A percentile compares a stretch with the other conserved stretches of the same genome.
Evolutionary conservation across 768 basidiomycete genomes (phyloP).

Genomic region (Leccinum barrowsii): DNA sequence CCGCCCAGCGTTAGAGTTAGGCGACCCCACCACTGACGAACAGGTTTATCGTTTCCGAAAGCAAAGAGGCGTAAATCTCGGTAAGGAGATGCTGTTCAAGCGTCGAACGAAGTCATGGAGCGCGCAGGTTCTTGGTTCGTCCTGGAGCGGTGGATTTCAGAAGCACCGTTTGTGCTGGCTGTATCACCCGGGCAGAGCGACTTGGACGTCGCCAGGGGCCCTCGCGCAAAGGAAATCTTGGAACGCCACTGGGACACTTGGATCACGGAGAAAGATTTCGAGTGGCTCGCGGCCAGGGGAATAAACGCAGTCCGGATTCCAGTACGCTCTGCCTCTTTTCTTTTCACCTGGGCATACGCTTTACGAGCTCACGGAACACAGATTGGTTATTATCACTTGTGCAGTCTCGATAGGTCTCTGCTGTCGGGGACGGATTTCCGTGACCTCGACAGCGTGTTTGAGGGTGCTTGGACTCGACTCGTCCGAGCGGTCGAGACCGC

Average conservation of each 20-base stretch:
- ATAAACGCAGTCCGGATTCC: constrained; percentile 62
- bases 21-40: constrained; percentile 5
- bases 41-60: constrained; percentile 57
- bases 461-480: constrained; percentile 68
- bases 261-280: constrained; percentile 52
- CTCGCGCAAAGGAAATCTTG: constrained; percentile 39
- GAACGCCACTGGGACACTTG: constrained; percentile 51
- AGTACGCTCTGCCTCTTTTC: constrained; percentile 47
- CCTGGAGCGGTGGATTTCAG: constrained; percentile 72
- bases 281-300: constrained; percentile 50
- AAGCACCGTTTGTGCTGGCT: constrained; percentile 54
- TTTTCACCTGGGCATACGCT: neutral
- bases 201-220: constrained; percentile 62
- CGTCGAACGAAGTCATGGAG: constrained; percentile 8
- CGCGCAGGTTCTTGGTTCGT: constrained; percentile 71
- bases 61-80: constrained; percentile 80
- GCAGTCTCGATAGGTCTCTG: constrained; percentile 54
- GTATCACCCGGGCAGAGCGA: constrained; percentile 58
- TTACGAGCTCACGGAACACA: constrained; percentile 23
- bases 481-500: constrained; percentile 58
- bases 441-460: constrained; percentile 44
- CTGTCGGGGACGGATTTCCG: constrained; percentile 66
- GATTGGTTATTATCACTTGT: constrained; percentile 75
- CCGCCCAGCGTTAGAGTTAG: constrained; percentile 4
- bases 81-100: constrained; percentile 33